Conservation (phyloP, 129 eudicot genomes). For the Escallonia rubra region DNA sequence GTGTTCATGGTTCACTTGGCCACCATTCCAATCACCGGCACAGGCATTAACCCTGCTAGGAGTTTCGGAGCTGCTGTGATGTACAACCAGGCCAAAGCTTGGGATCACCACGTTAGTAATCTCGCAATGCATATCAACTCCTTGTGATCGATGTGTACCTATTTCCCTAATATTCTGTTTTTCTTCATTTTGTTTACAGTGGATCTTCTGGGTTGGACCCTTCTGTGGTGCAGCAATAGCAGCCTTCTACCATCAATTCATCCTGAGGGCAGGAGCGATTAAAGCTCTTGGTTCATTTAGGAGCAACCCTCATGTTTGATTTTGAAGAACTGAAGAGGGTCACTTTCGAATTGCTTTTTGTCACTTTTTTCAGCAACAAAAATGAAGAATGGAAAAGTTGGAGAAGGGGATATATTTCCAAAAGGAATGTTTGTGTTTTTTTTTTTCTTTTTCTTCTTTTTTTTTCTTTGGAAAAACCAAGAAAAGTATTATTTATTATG, state of each 20-base stretch:
- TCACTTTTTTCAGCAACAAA: too few relatives aligned
- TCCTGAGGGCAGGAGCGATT: conserved; percentile 72
- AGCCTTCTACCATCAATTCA: conserved; percentile 88
- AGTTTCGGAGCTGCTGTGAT: conserved; percentile 89
- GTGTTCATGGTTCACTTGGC: conserved; percentile 90
- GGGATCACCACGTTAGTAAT: conserved; percentile 63
- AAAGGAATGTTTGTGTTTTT: too few relatives aligned
- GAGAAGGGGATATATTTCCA: too few relatives aligned
- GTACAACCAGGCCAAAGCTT: conserved; percentile 52
- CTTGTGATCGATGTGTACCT: background rate
- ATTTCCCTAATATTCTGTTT: background rate
- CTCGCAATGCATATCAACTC: background rate
- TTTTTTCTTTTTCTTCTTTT: too few relatives aligned
- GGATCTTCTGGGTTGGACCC: conserved; percentile 93
- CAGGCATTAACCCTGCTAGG: conserved; percentile 88
- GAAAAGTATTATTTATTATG: too few relatives aligned
- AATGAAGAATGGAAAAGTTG: too few relatives aligned
- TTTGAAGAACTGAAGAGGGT: background rate
- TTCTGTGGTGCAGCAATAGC: conserved; percentile 82
- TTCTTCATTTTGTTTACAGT: conserved; percentile 27
- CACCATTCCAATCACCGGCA: conserved; percentile 82
- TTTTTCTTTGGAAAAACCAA: too few relatives aligned
- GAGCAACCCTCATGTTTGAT: conserved; percentile 49
- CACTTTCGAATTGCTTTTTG: too few relatives aligned
- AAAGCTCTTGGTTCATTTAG: conserved; percentile 85